phyloP scores from a whole-genome alignment of 805 yeast species.

The Babjeviella inositovora region DNA sequence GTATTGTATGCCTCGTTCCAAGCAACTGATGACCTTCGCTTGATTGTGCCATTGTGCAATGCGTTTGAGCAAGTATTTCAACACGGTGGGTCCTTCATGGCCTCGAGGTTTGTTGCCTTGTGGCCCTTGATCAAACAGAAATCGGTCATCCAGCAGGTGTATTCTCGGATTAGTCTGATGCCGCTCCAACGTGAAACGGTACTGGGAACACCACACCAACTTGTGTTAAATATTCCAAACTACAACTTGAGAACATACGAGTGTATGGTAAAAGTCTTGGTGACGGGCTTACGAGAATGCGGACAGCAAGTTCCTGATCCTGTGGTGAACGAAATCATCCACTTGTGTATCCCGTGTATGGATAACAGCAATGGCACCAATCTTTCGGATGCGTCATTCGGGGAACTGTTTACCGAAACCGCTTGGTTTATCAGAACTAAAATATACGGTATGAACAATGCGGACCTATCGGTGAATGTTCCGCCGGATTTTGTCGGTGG shows the following conservation, averaged over 20 bases:
- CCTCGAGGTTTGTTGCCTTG: conserved; percentile 26
- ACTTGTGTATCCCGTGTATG: conserved; percentile 6
- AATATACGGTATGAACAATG: too few relatives aligned
- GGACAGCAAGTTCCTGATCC: conserved; percentile 8
- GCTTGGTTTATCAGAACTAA: too few relatives aligned
- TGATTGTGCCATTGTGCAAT: conserved; percentile 11
- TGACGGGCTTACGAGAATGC: conserved; percentile 4
- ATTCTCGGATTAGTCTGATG: conserved; percentile 1
- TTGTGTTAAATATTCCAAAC: conserved; percentile 3
- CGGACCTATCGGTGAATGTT: too few relatives aligned
- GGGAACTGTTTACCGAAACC: too few relatives aligned
- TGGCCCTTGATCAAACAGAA: conserved; percentile 13
- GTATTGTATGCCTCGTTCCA: conserved; percentile 8
- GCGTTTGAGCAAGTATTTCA: conserved; percentile 10
- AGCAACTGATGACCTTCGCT: conserved; percentile 8
- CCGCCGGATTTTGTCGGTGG: too few relatives aligned
- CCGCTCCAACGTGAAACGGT: neutral
- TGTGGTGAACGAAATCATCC: conserved; percentile 6
- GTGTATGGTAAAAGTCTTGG: conserved; percentile 6
- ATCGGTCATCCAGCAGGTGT: conserved; percentile 1
- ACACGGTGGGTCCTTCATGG: conserved; percentile 27
- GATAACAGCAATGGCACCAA: too few relatives aligned
- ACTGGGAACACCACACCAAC: conserved; percentile 8
- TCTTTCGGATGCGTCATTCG: too few relatives aligned
- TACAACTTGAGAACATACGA: conserved; percentile 4